Base-by-base conservation (phyloP, 495 filamentous ascomycete species). In the Penicillium coprophilum region DNA sequence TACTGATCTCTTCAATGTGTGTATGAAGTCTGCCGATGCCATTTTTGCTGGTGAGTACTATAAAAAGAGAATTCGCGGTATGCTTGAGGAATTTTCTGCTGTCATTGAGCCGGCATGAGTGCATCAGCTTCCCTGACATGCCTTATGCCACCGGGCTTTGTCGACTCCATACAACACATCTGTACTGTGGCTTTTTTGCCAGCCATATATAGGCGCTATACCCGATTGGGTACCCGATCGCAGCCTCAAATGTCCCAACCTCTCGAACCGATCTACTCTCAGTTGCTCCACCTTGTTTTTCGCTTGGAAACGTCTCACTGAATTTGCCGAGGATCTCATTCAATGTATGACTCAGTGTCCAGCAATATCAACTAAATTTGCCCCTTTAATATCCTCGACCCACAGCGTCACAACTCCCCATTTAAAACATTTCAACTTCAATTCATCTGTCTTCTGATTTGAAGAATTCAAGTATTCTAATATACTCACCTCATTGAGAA, bases 31-130 rank as follows among this genome's bases (percentile, higher is more conserved):
- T 3, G 74, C 86, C 36, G 79, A 84, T 47, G 75, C 74, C 38
- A 89, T 90, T 40, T 92, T 94, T 60, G 83, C 79, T 1, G 80
- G 79, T 0, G 78, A 85, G 17, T 66, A 78, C 13, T 82, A 90
- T 62, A 87, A 88, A 65, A 46, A 66, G 46, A 75, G 85, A 49
- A 62, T 91, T 23, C 48, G 8, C 17, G 2, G 27, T 12, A 10
- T 19, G 36, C 48, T 51, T 3, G 23, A 17, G 6, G 21, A 0
- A 24, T 51, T 51, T n/a, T 34, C 21, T 28, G 17, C 34, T 10
- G 9, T 8, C 1, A n/a, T 1, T 24, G 23, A 17, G 3, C n/a
- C 24, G 13, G 23, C 27, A 34, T 48, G 27, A 32, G 6, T 9
- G 23, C 9, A 44, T 44, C 10, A n/a, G n/a, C n/a, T n/a, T n/a